These are phyloP conservation scores for Amanita thiersii DNA, from an alignment of 768 basidiomycete species.

Conservation along the genomic window DNA sequence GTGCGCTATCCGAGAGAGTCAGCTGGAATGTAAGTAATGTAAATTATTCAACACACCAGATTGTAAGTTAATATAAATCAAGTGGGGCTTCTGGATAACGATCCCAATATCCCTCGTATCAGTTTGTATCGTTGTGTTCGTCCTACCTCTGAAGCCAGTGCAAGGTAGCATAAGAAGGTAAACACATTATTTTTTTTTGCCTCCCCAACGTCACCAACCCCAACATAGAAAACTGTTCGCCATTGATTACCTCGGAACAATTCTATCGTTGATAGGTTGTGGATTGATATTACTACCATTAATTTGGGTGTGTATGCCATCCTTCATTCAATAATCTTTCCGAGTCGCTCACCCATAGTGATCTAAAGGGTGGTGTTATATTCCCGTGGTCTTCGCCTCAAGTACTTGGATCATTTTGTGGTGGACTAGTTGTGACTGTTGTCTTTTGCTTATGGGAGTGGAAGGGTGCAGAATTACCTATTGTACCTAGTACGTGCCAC, in stretches of 20 bases:
- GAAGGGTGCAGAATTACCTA: slow-evolving; percentile 60
- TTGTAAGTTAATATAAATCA: too few relatives aligned
- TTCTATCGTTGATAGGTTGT: slow-evolving; percentile 52
- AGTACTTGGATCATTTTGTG: slow-evolving; percentile 51
- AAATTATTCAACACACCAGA: too few relatives aligned
- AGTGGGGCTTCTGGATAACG: slow-evolving; percentile 77
- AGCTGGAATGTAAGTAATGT: too few relatives aligned
- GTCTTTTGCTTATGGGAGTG: slow-evolving; percentile 70
- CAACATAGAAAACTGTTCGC: slow-evolving; percentile 47
- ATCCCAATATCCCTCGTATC: slow-evolving; percentile 50
- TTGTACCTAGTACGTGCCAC: slow-evolving; percentile 52
- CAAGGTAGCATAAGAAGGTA: slow-evolving; percentile 49
- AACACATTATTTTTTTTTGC: not conserved
- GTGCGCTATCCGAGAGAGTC: too few relatives aligned
- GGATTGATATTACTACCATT: slow-evolving; percentile 60
- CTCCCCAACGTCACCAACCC: not conserved
- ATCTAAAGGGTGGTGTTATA: slow-evolving; percentile 53
- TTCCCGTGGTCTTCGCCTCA: slow-evolving; percentile 66
- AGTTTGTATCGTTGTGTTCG: slow-evolving; percentile 46
- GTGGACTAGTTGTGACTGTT: slow-evolving; percentile 42
- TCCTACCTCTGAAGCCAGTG: slow-evolving; percentile 65
- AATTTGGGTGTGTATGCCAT: slow-evolving; percentile 47
- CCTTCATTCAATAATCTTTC: not conserved
- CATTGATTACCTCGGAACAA: slow-evolving; percentile 56
- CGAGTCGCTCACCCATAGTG: not conserved